Base-by-base conservation (phyloP, 2,329 filamentous ascomycete genomes). In the Trichothecium roseum region DNA sequence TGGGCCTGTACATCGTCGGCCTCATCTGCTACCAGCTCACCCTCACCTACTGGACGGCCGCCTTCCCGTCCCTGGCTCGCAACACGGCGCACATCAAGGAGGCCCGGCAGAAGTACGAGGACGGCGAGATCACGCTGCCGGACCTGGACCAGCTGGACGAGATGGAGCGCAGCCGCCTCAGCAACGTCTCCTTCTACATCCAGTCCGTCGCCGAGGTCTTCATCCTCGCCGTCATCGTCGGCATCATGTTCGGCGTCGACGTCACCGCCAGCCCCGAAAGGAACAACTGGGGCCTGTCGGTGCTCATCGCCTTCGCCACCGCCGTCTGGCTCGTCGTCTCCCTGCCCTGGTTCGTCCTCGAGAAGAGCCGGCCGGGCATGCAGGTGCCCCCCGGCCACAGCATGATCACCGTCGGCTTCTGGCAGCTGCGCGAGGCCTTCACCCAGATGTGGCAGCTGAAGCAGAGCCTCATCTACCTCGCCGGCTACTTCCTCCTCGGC, bases 21-120 rank as follows among this genome's bases (percentile, higher is more conserved):
- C 52, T 81, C 29, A 76, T 83, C 42, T 69, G 70, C 1, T 82
- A 81, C 45, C 77, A 81, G 53, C 69, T 78, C 3, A 78, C 74
- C 0, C 58, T 81, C 33, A 81, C 78, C 0, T 82, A 81, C 51
- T 82, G 77, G 74, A 79, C 75, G 0, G 76, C 78, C 0, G 75
- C 78, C 0, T 63, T 63, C 30, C 60, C 60, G 1, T 50, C 52
- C 8, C 49, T 63, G 15, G 59, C 60, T 3, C 54, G 60, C 28
- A 60, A 59, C 27, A 53, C 53, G 5, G 45, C 50, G 1, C 43
- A 48, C n/a, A 38, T 62, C 31, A 54, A 47, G 37, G 55, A 57
- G 17, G 48, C 55, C 3, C 50, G 49, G 5, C 40, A 45, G 13
- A 50, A 50, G 13, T 58, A 52, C 30, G 48, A 51, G 34, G 42